Percentiles rank a stretch among this genome's conserved stretches.
phyloP scores from a whole-genome alignment of 2,329 filamentous ascomycete genomes.

The Trichoderma sp. region DNA sequence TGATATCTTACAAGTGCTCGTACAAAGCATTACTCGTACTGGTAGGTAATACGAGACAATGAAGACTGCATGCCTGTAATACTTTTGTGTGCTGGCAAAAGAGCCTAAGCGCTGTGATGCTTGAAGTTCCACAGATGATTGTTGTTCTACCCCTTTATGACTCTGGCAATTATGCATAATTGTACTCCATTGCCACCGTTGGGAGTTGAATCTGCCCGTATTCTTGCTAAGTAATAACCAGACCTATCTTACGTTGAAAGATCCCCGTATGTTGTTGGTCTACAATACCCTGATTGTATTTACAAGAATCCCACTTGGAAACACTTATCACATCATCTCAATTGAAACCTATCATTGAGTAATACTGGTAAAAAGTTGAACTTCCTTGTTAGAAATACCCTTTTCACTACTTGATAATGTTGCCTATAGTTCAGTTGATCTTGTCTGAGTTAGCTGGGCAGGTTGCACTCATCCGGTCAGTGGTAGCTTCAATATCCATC shows the following conservation, averaged over 20 bases:
- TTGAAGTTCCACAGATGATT: background rate
- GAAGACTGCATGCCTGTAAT: background rate
- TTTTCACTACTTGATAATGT: background rate
- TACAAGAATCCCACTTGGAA: background rate
- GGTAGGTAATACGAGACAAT: background rate
- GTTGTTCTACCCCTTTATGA: background rate
- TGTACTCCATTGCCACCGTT: background rate
- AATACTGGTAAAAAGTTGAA: background rate
- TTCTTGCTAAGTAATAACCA: too few species aligned
- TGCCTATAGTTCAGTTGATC: background rate
- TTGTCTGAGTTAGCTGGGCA: background rate
- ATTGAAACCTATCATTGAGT: too few species aligned
- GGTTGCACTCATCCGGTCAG: background rate
- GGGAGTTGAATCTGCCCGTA: background rate
- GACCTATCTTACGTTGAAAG: too few species aligned
- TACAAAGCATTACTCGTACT: background rate
- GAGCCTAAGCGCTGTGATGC: background rate
- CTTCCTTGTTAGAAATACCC: background rate
- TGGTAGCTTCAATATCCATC: background rate
- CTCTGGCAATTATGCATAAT: background rate
- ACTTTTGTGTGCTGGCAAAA: background rate
- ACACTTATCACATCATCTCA: background rate
- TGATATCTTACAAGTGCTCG: background rate
- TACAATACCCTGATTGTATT: background rate
- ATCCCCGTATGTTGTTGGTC: background rate